phyloP scores from a whole-genome alignment of 768 basidiomycete genomes.

The Mycena albidolilacea region DNA sequence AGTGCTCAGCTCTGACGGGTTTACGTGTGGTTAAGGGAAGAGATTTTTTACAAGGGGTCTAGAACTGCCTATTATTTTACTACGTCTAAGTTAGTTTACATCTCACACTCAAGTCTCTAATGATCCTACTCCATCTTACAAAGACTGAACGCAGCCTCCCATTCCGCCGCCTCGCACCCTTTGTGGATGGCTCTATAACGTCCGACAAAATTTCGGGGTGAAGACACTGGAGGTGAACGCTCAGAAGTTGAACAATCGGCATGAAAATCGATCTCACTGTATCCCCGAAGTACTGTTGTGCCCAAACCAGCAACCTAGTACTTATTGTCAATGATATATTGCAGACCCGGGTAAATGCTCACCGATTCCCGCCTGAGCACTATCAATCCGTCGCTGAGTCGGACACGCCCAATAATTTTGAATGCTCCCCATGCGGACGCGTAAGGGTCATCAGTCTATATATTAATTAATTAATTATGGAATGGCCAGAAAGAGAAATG shows the following conservation, averaged over 20 bases:
- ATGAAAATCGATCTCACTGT: conserved; percentile 51
- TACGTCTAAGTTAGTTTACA: neutral
- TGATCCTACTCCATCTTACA: conserved; percentile 48
- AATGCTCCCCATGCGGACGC: conserved; percentile 71
- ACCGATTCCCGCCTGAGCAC: conserved; percentile 69
- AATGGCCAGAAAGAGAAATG: neutral
- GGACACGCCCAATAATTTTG: conserved; percentile 69
- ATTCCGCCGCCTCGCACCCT: conserved; percentile 54
- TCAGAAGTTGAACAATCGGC: neutral
- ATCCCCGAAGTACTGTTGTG: conserved; percentile 62
- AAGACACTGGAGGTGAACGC: conserved; percentile 54
- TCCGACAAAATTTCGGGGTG: conserved; percentile 68
- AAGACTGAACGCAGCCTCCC: conserved; percentile 70
- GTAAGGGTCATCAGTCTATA: conserved; percentile 63
- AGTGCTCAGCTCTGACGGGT: no score
- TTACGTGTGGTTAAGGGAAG: no score
- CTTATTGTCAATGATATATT: conserved; percentile 1
- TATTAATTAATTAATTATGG: neutral
- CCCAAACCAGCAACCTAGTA: conserved; percentile 49
- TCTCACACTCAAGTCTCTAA: conserved; percentile 7
- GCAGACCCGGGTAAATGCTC: conserved; percentile 38
- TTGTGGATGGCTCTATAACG: conserved; percentile 56
- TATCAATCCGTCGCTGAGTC: conserved; percentile 72
- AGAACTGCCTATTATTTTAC: no score
- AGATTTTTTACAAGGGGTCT: no score